A percentile compares a stretch with the other conserved stretches of the same genome.
These are phyloP conservation scores for Micractinium conductrix DNA, from an alignment of 139 green algal species.

Conservation along the genomic window DNA sequence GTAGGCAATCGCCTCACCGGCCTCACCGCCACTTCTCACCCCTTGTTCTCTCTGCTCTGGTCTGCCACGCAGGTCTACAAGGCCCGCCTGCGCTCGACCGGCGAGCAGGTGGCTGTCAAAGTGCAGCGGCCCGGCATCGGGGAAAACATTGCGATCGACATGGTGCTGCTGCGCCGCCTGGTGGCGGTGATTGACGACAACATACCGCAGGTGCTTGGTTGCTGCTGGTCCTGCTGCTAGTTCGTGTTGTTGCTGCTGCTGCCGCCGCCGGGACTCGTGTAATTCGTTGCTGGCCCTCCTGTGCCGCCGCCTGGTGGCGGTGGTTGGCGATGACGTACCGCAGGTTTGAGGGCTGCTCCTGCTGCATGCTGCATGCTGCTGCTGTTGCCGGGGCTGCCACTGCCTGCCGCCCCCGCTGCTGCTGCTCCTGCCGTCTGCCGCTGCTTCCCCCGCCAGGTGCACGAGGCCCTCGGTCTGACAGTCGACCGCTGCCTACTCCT, in stretches of 20 bases:
- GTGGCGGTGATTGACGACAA: slow-evolving; percentile 77
- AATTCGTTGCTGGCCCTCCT: too few species aligned
- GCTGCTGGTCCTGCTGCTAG: background rate
- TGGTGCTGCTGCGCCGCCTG: slow-evolving; percentile 87
- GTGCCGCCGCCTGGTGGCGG: slow-evolving; percentile 75
- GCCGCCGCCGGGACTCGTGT: slow-evolving; percentile 30
- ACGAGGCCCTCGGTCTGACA: too few species aligned
- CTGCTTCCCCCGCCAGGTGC: too few species aligned
- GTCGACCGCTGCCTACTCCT: too few species aligned
- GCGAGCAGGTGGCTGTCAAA: slow-evolving; percentile 93
- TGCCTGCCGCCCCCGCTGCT: too few species aligned
- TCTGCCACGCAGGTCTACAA: background rate
- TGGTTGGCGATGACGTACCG: slow-evolving; percentile 6
- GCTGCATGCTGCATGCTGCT: too few species aligned
- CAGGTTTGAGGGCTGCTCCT: background rate
- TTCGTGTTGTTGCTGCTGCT: background rate
- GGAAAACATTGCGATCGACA: slow-evolving; percentile 91
- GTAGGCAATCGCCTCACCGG: too few species aligned
- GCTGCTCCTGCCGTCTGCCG: too few species aligned
- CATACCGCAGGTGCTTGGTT: slow-evolving; percentile 49
- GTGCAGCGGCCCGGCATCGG: slow-evolving; percentile 95
- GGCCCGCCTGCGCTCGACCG: slow-evolving; percentile 70
- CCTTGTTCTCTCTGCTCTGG: background rate
- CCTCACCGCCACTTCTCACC: too few species aligned
- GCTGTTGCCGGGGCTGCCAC: too few species aligned